A percentile compares a stretch with the other conserved stretches of the same genome.
These are phyloP conservation scores for Ascosphaera apis DNA, from an alignment of 2,329 filamentous ascomycete genomes.

Conservation along the genomic window DNA sequence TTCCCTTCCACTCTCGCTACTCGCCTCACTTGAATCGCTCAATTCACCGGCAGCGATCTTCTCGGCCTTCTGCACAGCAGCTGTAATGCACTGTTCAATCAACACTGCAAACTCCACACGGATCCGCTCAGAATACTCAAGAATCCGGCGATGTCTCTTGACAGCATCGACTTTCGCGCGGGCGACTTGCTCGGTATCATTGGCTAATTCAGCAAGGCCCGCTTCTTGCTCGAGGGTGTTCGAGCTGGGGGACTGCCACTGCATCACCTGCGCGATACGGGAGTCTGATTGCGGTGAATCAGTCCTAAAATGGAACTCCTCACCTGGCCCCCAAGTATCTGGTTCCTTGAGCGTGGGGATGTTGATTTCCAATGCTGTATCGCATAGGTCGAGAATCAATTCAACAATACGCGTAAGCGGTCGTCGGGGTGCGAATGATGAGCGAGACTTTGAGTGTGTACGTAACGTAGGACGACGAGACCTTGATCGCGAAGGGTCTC, in stretches of 20 bases:
- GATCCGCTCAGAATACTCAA: constrained; percentile 91
- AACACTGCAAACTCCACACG: constrained; percentile 79
- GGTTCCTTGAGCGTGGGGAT: constrained; percentile 80
- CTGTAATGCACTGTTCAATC: constrained; percentile 88
- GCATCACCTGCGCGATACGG: constrained; percentile 74
- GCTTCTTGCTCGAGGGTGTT: constrained; percentile 86
- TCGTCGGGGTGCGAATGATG: constrained; percentile 70
- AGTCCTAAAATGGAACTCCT: constrained; percentile 52
- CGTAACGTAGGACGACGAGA: constrained; percentile 25
- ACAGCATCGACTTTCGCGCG: constrained; percentile 83
- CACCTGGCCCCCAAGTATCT: constrained; percentile 31
- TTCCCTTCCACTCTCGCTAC: constrained; percentile 18
- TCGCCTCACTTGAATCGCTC: constrained; percentile 46
- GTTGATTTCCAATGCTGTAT: constrained; percentile 86
- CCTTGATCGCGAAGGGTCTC: constrained; percentile 41
- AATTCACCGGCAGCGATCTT: constrained; percentile 67
- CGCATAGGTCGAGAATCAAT: constrained; percentile 78
- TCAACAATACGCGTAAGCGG: constrained; percentile 88
- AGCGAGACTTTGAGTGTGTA: neutral
- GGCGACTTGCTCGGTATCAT: constrained; percentile 67
- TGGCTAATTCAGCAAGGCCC: constrained; percentile 64
- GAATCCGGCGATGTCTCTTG: constrained; percentile 69
- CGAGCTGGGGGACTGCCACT: constrained; percentile 88
- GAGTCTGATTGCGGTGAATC: constrained; percentile 93
- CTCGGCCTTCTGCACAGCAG: constrained; percentile 71